phyloP scores from a whole-genome alignment of 2,329 filamentous ascomycete genomes.

The Stemphylium lycopersici region DNA sequence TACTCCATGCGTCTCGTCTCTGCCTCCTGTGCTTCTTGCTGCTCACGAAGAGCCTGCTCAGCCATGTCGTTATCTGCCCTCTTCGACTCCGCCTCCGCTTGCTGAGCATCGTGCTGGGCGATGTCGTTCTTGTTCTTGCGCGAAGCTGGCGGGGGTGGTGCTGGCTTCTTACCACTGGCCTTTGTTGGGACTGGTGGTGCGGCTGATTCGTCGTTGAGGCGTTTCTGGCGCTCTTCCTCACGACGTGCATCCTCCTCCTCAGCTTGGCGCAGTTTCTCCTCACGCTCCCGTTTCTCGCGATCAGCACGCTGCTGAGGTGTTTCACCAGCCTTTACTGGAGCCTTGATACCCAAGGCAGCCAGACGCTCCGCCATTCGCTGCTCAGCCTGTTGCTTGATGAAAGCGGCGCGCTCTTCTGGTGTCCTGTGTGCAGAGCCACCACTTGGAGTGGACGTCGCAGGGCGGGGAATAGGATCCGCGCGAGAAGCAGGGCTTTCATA shows the following conservation, averaged over 20 bases:
- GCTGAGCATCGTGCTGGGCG: constrained; percentile 62
- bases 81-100: constrained; percentile 61
- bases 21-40: constrained; percentile 76
- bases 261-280: constrained; percentile 84
- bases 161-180: constrained; percentile 56
- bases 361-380: constrained; percentile 96
- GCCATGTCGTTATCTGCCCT: constrained; percentile 62
- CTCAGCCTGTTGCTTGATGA: constrained; percentile 96
- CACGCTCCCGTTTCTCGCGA: constrained; percentile 84
- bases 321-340: constrained; percentile 79
- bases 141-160: constrained; percentile 74
- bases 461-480: constrained; percentile 59
- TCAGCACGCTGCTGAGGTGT: constrained; percentile 83
- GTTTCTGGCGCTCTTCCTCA: constrained; percentile 83
- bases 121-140: constrained; percentile 70
- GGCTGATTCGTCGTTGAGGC: constrained; percentile 77
- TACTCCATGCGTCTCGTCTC: constrained; percentile 83
- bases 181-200: constrained; percentile 62
- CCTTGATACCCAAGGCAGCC: constrained; percentile 89
- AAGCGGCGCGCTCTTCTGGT: constrained; percentile 90
- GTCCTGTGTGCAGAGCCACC: constrained; percentile 82
- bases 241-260: constrained; percentile 92
- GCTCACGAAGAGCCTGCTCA: constrained; percentile 65
- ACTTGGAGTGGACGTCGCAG: constrained; percentile 59
- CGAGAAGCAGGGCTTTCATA: constrained; percentile 58